phyloP scores from a whole-genome alignment of 2,329 filamentous ascomycete species.

The Diaporthe ilicicola region DNA sequence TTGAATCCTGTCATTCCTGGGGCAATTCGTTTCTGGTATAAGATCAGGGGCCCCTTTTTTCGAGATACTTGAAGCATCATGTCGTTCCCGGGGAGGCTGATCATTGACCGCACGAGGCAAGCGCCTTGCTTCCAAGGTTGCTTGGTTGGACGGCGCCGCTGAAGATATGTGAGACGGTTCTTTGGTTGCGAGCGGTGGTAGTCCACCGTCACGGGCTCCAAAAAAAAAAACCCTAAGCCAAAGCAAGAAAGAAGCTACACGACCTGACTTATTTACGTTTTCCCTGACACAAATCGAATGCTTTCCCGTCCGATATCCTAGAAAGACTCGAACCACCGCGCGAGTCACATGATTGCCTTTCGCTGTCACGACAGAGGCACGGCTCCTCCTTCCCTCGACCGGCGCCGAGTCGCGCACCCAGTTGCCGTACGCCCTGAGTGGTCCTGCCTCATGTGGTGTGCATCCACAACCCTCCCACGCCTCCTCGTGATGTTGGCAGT shows the following conservation, averaged over 20 bases:
- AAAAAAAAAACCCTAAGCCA: not conserved
- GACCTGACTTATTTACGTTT: not conserved
- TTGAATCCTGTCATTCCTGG: not conserved
- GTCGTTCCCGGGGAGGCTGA: not conserved
- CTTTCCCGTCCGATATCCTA: not conserved
- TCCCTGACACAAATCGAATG: not conserved
- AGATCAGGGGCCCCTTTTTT: not conserved
- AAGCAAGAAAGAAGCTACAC: not conserved
- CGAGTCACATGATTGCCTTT: not conserved
- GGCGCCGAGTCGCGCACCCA: constrained; percentile 4
- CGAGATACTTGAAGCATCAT: not conserved
- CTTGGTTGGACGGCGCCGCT: not conserved
- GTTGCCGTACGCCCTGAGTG: not conserved
- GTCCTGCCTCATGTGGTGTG: not conserved
- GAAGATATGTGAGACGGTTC: not conserved
- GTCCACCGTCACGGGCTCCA: not conserved
- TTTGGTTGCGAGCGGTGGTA: not conserved
- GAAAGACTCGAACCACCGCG: not conserved
- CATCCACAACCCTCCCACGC: not conserved
- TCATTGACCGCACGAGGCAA: not conserved
- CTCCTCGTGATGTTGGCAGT: not conserved
- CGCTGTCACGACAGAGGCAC: not conserved
- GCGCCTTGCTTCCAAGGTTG: too few species aligned
- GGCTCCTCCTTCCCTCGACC: not conserved
- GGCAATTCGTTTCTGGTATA: not conserved